Evolutionary conservation across 2,329 filamentous ascomycete genomes (phyloP).

Genomic region (Botrytis aclada): DNA sequence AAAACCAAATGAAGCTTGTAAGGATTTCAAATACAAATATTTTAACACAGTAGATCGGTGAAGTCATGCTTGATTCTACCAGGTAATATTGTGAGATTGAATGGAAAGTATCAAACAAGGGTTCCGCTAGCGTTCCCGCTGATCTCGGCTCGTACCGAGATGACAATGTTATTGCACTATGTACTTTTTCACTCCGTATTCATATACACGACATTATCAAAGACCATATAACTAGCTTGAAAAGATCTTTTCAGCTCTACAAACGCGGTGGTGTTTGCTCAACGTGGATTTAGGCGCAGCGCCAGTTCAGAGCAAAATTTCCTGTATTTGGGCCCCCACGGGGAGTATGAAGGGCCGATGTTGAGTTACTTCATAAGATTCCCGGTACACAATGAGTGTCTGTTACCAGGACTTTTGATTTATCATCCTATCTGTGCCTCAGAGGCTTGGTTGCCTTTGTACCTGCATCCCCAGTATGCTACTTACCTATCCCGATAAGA

Average conservation of each 20-base stretch:
- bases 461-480: neutral
- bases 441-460: neutral
- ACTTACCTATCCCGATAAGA: neutral
- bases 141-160: neutral
- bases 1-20: neutral
- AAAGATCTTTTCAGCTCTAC: neutral
- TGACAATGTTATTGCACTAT: neutral
- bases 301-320: neutral
- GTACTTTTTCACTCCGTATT: neutral
- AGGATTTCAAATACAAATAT: neutral
- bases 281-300: neutral
- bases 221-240: neutral
- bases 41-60: neutral
- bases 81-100: neutral
- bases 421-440: neutral
- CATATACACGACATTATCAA: neutral
- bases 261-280: neutral
- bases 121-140: neutral
- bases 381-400: neutral
- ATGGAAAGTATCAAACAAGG: neutral
- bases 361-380: neutral
- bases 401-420: neutral
- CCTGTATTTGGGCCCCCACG: neutral
- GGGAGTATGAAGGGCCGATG: neutral
- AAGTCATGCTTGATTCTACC: neutral